phyloP scores from a whole-genome alignment of 1,284 basidiomycete genomes.

The Austroboletus olivaceoglutinosus region DNA sequence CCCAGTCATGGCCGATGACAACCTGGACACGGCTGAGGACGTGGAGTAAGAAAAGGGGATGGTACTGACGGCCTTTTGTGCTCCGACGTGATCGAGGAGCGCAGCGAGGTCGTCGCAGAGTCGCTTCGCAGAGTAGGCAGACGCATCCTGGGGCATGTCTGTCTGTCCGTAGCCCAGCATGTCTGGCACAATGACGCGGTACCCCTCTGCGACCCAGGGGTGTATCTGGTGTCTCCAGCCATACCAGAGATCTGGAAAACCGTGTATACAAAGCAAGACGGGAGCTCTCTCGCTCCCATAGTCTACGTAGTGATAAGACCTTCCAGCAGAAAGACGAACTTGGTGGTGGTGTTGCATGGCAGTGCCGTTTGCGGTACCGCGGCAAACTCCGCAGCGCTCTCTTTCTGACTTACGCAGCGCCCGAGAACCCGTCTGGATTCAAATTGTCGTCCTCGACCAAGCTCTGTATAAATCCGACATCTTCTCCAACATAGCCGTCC shows the following conservation, averaged over 20 bases:
- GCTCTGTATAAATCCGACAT: constrained; percentile 13
- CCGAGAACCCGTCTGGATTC: constrained; percentile 6
- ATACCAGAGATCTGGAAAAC: constrained; percentile 74
- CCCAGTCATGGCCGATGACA: constrained; percentile 75
- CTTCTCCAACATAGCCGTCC: neutral
- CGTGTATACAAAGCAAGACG: constrained; percentile 68
- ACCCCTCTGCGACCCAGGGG: constrained; percentile 61
- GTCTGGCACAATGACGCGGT: constrained; percentile 67
- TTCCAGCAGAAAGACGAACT: constrained; percentile 52
- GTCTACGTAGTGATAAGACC: constrained; percentile 66
- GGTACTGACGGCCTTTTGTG: constrained; percentile 50
- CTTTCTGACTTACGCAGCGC: constrained; percentile 23
- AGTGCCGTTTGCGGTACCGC: neutral
- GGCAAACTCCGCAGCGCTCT: constrained; percentile 28
- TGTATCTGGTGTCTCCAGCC: constrained; percentile 70
- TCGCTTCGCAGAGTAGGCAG: constrained; percentile 58
- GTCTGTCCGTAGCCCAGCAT: constrained; percentile 71
- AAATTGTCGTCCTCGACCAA: constrained; percentile 10
- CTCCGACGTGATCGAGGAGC: constrained; percentile 53
- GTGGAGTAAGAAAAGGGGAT: neutral
- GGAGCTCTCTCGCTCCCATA: constrained; percentile 47
- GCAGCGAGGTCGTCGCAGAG: constrained; percentile 62
- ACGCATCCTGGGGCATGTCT: constrained; percentile 55
- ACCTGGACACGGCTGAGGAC: constrained; percentile 40
- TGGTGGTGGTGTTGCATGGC: neutral